Base-by-base conservation (phyloP, 176 grass and related monocot genomes). In the Echinochloa phyllopogon region DNA sequence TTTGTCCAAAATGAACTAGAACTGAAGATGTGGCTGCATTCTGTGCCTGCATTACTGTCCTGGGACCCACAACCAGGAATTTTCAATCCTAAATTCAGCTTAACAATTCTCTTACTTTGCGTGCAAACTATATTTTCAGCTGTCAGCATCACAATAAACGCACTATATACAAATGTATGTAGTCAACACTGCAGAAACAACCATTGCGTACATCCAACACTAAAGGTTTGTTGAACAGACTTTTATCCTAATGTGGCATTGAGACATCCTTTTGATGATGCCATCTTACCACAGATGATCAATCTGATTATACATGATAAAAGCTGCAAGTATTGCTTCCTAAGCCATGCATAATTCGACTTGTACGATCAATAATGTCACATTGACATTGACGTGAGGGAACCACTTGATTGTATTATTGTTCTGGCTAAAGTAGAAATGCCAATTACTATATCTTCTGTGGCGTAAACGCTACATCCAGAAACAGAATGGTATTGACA, bases 41-140 rank as follows among this genome's bases (percentile, higher is more conserved):
- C 80, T 37, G n/a, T 27, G 33, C 80, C 52, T 25, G 51, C 74
- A 69, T 69, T 37, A 67, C 74, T 74, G 13, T 74, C 42, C 16
- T 83, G 50, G 74, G 79, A 73, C 33, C 88, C 88, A 90, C 53
- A 53, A 43, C 42, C 55, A 78, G 69, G 74, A 90, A 61, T 78
- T 36, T 58, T 61, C 75, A 83, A 86, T 66, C 39, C 67, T 59
- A 86, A 51, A 43, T 79, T 59, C 33, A 79, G 48, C 72, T 79
- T 50, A 83, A 74, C 23, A 68, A 37, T 74, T 79, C 29, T 74
- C 74, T 79, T 88, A 74, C 66, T 50, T 86, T 66, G 61, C 70
- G 70, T 87, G 42, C n/a, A 72, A 52, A 59, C 70, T 18, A 40
- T 43, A 55, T 47, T 65, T 66, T 11, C 50, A 85, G 76, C 74